Percentiles rank a stretch among this genome's conserved stretches.
Conservation (phyloP, 106 monocot genomes). For the Allium sativum region DNA sequence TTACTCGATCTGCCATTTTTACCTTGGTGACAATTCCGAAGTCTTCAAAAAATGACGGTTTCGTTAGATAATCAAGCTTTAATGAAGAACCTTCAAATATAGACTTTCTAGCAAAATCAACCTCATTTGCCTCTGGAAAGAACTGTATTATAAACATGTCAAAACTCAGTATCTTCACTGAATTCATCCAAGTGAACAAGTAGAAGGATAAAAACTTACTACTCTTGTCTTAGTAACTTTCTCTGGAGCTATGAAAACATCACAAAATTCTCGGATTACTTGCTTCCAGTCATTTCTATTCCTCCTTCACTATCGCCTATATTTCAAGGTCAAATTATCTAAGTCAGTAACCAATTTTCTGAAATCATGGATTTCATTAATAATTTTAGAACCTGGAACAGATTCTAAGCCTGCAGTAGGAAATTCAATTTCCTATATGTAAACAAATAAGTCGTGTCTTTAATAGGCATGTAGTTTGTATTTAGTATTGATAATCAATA, state of each 20-base stretch:
- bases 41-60: slow-evolving; percentile 88
- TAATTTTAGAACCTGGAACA: slow-evolving; percentile 56
- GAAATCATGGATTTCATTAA: background rate
- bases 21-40: slow-evolving; percentile 75
- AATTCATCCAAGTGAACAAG: background rate
- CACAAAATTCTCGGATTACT: slow-evolving; percentile 81
- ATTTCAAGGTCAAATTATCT: background rate
- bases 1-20: slow-evolving; percentile 79
- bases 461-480: background rate
- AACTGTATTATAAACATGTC: slow-evolving; percentile 34
- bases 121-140: slow-evolving; percentile 96
- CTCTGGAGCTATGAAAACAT: slow-evolving; percentile 52
- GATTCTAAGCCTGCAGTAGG: slow-evolving; percentile 85
- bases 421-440: slow-evolving; percentile 86
- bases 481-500: background rate
- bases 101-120: slow-evolving; percentile 68
- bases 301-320: slow-evolving; percentile 96
- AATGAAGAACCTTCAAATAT: slow-evolving; percentile 67
- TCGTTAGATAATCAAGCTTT: slow-evolving; percentile 92
- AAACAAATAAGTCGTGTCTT: background rate
- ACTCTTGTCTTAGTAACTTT: slow-evolving; percentile 69
- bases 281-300: slow-evolving; percentile 85
- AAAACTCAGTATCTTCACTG: background rate
- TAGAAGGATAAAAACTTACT: slow-evolving; percentile 16
- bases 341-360: background rate